phyloP scores from a whole-genome alignment of 257 asterid genomes.

The Fraxinus quadrangulata region DNA sequence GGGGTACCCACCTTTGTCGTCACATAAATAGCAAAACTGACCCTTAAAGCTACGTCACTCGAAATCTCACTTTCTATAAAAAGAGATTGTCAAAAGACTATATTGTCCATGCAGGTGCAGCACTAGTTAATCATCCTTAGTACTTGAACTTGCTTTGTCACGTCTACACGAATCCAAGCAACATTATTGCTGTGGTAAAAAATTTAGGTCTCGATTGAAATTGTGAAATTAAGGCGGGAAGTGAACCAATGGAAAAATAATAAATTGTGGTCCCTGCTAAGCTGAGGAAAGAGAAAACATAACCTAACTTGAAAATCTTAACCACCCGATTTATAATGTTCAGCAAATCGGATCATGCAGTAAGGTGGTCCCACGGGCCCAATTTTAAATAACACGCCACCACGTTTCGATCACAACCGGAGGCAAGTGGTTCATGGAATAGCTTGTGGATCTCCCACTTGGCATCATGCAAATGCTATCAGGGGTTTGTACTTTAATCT shows the following conservation, averaged over 20 bases:
- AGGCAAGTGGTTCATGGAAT: background rate
- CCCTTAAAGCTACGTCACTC: slow-evolving; percentile 44
- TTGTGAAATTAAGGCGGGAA: no score
- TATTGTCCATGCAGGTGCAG: slow-evolving; percentile 16
- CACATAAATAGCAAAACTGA: slow-evolving; percentile 34
- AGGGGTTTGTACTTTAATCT: no score
- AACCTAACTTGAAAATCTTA: slow-evolving; percentile 39
- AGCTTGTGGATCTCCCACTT: slow-evolving; percentile 13
- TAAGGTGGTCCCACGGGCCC: slow-evolving; percentile 33
- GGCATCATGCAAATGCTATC: background rate
- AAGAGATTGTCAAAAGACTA: slow-evolving; percentile 18
- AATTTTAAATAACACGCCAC: background rate
- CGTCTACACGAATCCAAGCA: no score
- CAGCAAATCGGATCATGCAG: slow-evolving; percentile 32
- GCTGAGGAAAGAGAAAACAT: background rate
- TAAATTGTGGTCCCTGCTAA: background rate
- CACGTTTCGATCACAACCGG: no score
- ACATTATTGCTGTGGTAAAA: no score
- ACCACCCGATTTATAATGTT: slow-evolving; percentile 43
- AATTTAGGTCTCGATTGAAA: no score
- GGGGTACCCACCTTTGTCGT: slow-evolving; percentile 41
- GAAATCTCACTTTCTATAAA: slow-evolving; percentile 33
- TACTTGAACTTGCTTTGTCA: background rate
- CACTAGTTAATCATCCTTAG: no score
- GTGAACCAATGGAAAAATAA: background rate